A percentile compares a stretch with the other conserved stretches of the same genome.
Evolutionary conservation across 768 basidiomycete genomes (phyloP).

Genomic region (Panus rudis): DNA sequence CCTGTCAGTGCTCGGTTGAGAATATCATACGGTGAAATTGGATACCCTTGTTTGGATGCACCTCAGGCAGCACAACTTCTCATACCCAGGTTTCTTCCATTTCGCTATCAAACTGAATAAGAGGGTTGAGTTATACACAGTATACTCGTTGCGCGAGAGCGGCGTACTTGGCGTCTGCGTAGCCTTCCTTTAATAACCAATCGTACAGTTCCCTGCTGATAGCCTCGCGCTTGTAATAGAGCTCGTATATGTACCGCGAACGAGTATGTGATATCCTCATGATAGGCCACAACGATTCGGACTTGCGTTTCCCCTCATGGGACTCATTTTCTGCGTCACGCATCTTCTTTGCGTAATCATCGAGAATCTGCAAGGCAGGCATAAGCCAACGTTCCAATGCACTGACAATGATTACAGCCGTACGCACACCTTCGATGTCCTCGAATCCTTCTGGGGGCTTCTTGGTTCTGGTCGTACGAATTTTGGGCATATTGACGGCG

Average conservation of each 20-base stretch:
- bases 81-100: constrained; percentile 99
- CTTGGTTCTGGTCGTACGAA: constrained; percentile 88
- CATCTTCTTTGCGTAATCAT: constrained; percentile 99
- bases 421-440: constrained; percentile 75
- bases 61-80: constrained; percentile 93
- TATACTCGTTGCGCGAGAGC: neutral
- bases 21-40: neutral
- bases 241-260: constrained; percentile 94
- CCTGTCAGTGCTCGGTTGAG: neutral
- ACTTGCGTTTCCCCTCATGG: constrained; percentile 96
- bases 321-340: constrained; percentile 97
- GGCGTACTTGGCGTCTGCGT: constrained; percentile 91
- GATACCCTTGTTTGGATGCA: constrained; percentile 90
- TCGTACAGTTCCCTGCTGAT: constrained; percentile 91
- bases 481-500: constrained; percentile 71
- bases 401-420: neutral
- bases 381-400: too few species aligned
- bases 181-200: constrained; percentile 95
- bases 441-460: constrained; percentile 93
- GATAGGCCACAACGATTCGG: constrained; percentile 92
- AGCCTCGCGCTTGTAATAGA: constrained; percentile 97
- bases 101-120: constrained; percentile 82
- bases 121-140: neutral
- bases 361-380: constrained; percentile 60
- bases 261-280: constrained; percentile 97